Conservation (phyloP, 2,329 filamentous ascomycete genomes). For the Botrytis cinerea region DNA sequence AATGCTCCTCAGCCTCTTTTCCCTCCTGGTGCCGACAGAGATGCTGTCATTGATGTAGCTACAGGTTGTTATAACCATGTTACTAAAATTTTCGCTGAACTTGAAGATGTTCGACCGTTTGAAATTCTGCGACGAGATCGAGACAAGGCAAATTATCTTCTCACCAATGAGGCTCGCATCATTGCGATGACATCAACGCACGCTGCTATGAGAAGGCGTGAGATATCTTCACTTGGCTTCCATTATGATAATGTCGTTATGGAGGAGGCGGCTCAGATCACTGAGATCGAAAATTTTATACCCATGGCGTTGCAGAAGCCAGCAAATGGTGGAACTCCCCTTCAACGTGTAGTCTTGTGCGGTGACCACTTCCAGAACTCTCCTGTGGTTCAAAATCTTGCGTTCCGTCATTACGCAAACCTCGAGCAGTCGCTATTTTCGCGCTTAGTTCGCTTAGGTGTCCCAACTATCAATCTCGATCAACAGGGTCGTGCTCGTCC, state of each 20-base stretch:
- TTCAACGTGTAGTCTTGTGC: conserved; percentile 88
- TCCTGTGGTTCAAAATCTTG: conserved; percentile 90
- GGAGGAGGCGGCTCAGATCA: conserved; percentile 98
- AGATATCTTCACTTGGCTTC: conserved; percentile 90
- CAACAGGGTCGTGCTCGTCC: conserved; percentile 90
- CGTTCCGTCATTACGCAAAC: conserved; percentile 93
- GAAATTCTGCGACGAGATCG: conserved; percentile 86
- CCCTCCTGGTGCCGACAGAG: conserved; percentile 62
- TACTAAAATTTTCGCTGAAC: conserved; percentile 83
- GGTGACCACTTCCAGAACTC: conserved; percentile 98
- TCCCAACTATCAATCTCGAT: conserved; percentile 87
- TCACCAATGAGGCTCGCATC: conserved; percentile 94
- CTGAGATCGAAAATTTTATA: conserved; percentile 95
- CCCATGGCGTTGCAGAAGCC: conserved; percentile 89
- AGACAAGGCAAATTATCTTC: conserved; percentile 93
- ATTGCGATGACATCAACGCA: conserved; percentile 99
- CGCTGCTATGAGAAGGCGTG: conserved; percentile 87
- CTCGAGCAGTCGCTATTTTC: conserved; percentile 95
- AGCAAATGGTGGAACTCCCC: conserved; percentile 67
- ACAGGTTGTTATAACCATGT: conserved; percentile 88
- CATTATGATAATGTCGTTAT: conserved; percentile 97
- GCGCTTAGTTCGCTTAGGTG: conserved; percentile 83
- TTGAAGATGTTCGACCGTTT: conserved; percentile 92
- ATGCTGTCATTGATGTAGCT: conserved; percentile 72
- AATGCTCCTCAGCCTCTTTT: conserved; percentile 88